Conservation (phyloP, 306 rosid genomes). For the Castanea crenata region DNA sequence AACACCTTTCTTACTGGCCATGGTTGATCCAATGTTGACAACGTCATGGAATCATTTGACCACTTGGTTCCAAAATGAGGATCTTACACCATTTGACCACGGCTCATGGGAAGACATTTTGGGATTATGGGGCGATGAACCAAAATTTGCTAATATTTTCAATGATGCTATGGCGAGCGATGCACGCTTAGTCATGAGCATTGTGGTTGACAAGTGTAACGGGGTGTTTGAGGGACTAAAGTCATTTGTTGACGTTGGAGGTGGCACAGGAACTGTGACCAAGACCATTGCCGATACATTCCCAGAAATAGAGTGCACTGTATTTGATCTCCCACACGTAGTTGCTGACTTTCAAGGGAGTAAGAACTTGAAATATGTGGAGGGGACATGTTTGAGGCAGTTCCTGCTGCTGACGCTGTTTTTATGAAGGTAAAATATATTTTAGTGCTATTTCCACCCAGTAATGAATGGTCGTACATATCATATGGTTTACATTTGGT, state of each 20-base stretch:
- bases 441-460: not conserved
- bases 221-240: slow-evolving; percentile 30
- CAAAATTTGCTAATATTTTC: not conserved
- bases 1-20: not conserved
- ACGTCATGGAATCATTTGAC: not conserved
- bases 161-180: slow-evolving; percentile 21
- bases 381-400: slow-evolving; percentile 29
- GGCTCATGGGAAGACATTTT: slow-evolving; percentile 7
- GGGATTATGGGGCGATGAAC: slow-evolving; percentile 10
- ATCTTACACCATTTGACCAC: slow-evolving; percentile 10
- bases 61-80: slow-evolving; percentile 15
- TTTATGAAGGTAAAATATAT: slow-evolving; percentile 18
- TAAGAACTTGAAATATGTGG: slow-evolving; percentile 2
- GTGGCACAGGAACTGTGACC: slow-evolving; percentile 25
- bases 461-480: not conserved
- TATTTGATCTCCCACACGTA: slow-evolving; percentile 32
- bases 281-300: slow-evolving; percentile 23
- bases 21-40: not conserved
- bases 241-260: slow-evolving; percentile 36
- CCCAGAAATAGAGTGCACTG: slow-evolving; percentile 22
- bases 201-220: not conserved
- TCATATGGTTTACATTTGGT: too few species aligned
- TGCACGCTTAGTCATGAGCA: slow-evolving; percentile 6
- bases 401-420: slow-evolving; percentile 28
- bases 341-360: slow-evolving; percentile 6